Conservation (phyloP, 2,329 filamentous ascomycete species). For the Stemphylium beticola region DNA sequence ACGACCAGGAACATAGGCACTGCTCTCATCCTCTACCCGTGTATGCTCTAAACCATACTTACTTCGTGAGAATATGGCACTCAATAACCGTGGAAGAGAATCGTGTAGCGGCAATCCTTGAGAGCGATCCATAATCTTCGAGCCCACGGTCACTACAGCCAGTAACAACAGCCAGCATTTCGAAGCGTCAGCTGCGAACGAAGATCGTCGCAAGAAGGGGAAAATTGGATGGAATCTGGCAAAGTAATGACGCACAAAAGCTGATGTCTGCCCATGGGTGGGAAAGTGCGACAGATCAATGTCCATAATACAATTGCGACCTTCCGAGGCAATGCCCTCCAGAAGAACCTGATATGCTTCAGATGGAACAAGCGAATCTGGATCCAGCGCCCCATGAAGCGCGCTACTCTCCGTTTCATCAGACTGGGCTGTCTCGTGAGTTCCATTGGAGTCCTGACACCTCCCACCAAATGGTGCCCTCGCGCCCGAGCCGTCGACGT, state of each 20-base stretch:
- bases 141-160: constrained; percentile 36
- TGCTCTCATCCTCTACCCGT: background rate
- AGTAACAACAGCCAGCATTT: constrained; percentile 29
- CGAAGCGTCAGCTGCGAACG: constrained; percentile 14
- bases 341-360: constrained; percentile 11
- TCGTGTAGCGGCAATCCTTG: background rate
- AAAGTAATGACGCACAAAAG: constrained; percentile 33
- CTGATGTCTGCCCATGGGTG: constrained; percentile 23
- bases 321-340: constrained; percentile 9
- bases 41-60: background rate
- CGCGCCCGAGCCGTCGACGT: constrained; percentile 21
- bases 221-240: constrained; percentile 36
- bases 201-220: constrained; percentile 36
- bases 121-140: constrained; percentile 23
- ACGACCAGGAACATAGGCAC: background rate
- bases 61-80: background rate
- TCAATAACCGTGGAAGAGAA: constrained; percentile 4
- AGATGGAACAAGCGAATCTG: background rate
- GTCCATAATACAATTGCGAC: constrained; percentile 3
- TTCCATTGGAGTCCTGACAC: constrained; percentile 5
- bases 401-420: background rate
- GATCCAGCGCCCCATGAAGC: background rate
- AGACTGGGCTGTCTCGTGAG: background rate
- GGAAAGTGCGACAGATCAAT: constrained; percentile 24
- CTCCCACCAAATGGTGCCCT: constrained; percentile 21